These are phyloP conservation scores for Myriangium duriaei DNA, from an alignment of 2,329 filamentous ascomycete genomes.

Conservation along the genomic window DNA sequence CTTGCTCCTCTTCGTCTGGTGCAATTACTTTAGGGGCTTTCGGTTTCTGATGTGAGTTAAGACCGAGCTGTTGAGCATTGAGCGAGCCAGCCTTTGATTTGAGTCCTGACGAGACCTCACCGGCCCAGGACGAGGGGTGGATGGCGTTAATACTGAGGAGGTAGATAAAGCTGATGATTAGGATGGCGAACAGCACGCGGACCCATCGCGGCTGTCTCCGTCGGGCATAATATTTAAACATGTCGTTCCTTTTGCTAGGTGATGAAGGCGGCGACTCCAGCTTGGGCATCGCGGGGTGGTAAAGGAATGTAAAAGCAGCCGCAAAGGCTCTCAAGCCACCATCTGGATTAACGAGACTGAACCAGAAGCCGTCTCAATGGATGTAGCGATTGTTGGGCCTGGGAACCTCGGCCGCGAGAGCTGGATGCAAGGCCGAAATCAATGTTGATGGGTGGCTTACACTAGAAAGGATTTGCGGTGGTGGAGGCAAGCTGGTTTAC, in stretches of 20 bases:
- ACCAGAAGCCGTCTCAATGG: too few species aligned
- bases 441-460: too few species aligned
- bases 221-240: conserved; percentile 5
- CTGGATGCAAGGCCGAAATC: too few species aligned
- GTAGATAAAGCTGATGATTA: conserved; percentile 6
- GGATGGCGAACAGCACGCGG: neutral
- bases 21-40: conserved; percentile 2
- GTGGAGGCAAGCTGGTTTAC: too few species aligned
- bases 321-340: too few species aligned
- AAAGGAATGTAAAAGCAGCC: too few species aligned
- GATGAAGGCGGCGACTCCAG: conserved; percentile 4
- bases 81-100: conserved; percentile 1
- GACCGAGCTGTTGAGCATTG: conserved; percentile 4
- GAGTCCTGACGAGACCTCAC: neutral
- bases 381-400: too few species aligned
- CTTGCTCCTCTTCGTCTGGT: conserved; percentile 1
- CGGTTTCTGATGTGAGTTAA: conserved; percentile 2
- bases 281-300: conserved; percentile 4
- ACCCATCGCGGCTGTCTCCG: conserved; percentile 9
- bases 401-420: too few species aligned
- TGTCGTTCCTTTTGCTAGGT: conserved; percentile 3
- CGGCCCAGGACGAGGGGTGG: neutral
- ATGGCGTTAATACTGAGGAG: conserved; percentile 7
- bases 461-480: too few species aligned
- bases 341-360: too few species aligned